Conservation (phyloP, 495 filamentous ascomycete genomes). For the Chaetomidium leptoderma region DNA sequence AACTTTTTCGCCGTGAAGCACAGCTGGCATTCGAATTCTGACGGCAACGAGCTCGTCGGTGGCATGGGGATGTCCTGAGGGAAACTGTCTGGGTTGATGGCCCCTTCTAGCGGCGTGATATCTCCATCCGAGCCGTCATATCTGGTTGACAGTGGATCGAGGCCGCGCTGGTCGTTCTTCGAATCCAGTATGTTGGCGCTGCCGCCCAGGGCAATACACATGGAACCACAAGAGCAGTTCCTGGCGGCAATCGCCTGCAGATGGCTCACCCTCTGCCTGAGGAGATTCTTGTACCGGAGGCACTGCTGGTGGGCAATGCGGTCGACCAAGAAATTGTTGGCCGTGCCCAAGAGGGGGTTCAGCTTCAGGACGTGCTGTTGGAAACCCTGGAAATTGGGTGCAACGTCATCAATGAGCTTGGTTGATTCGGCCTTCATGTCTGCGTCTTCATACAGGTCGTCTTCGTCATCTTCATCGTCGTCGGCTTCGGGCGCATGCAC, state of each 20-base stretch:
- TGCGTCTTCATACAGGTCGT: conserved; percentile 49
- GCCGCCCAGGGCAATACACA: conserved; percentile 65
- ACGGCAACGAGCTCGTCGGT: conserved; percentile 71
- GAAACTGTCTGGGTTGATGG: conserved; percentile 64
- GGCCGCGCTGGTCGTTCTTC: conserved; percentile 36
- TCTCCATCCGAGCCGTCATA: conserved; percentile 60
- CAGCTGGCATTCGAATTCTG: conserved; percentile 87
- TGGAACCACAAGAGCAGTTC: conserved; percentile 55
- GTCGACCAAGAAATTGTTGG: conserved; percentile 64
- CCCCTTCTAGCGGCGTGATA: conserved; percentile 58
- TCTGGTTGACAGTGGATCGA: conserved; percentile 39
- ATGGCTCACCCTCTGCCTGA: conserved; percentile 70
- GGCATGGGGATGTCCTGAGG: conserved; percentile 79
- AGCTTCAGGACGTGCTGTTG: conserved; percentile 65
- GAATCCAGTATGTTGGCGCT: conserved; percentile 40
- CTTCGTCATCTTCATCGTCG: conserved; percentile 43
- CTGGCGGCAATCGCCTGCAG: conserved; percentile 47
- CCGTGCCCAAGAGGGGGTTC: conserved; percentile 52
- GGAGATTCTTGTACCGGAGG: conserved; percentile 71
- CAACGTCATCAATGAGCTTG: conserved; percentile 50
- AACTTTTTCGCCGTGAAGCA: conserved; percentile 90
- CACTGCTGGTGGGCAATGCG: conserved; percentile 78
- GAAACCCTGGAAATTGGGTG: conserved; percentile 75
- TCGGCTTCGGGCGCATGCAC: conserved; percentile 23
- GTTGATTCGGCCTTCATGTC: conserved; percentile 46